Conservation (phyloP, 164 flowering plant genomes). For the Magnolia sinica region DNA sequence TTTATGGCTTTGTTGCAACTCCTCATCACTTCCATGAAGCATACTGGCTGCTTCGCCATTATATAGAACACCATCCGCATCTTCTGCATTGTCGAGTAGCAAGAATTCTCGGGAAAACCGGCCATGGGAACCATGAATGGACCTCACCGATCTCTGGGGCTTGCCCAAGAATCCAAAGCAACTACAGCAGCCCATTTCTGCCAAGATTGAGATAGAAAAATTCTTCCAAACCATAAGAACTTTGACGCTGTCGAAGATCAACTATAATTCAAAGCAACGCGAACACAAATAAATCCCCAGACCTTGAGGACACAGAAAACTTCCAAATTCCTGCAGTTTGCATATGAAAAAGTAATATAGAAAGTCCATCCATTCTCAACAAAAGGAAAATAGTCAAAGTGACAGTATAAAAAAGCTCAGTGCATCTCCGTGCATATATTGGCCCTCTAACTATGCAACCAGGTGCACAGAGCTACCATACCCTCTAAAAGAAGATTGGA, state of each 20-base stretch:
- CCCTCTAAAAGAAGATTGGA: too few relatives aligned
- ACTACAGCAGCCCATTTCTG: slow-evolving; percentile 17
- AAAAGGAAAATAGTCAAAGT: neutral
- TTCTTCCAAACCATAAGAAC: slow-evolving; percentile 25
- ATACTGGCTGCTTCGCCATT: slow-evolving; percentile 13
- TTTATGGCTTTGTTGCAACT: slow-evolving; percentile 24
- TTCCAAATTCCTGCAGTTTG: slow-evolving; percentile 2
- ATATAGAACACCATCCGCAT: slow-evolving; percentile 11
- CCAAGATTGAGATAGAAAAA: slow-evolving; percentile 29
- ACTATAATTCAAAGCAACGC: slow-evolving; percentile 1
- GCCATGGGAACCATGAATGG: neutral
- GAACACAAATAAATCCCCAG: neutral
- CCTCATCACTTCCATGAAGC: slow-evolving; percentile 11
- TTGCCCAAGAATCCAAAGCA: slow-evolving; percentile 22
- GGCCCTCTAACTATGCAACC: too few relatives aligned
- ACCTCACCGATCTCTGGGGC: slow-evolving; percentile 13
- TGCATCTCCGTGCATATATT: neutral
- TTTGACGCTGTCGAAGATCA: neutral
- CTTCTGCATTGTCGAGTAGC: slow-evolving; percentile 15
- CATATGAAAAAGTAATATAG: neutral
- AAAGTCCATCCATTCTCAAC: neutral
- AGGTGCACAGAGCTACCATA: too few relatives aligned
- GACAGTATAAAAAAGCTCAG: neutral
- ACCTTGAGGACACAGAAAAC: neutral
- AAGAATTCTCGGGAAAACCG: slow-evolving; percentile 35